phyloP scores from a whole-genome alignment of 192 early-diverging fungal genomes.

The Pilobolus umbonatus region DNA sequence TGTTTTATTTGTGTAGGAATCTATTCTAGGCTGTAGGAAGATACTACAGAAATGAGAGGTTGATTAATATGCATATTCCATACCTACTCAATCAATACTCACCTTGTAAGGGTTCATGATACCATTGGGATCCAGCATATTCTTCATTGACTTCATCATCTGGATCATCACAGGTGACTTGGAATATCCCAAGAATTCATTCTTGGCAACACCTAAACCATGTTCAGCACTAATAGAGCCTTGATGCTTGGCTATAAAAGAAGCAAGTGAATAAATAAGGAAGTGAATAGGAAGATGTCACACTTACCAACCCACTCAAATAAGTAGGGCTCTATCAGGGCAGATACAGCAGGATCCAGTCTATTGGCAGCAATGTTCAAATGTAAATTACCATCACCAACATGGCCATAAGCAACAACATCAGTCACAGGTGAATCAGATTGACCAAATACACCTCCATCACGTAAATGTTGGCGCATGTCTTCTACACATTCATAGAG shows the following conservation, averaged over 20 bases:
- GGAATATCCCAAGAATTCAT: conserved; percentile 71
- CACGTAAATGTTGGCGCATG: conserved; percentile 62
- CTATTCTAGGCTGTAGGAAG: conserved; percentile 3
- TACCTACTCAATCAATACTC: neutral
- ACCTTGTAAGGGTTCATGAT: conserved; percentile 90
- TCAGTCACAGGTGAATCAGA: conserved; percentile 53
- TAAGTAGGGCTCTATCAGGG: conserved; percentile 85
- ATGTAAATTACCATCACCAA: conserved; percentile 98
- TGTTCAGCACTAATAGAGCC: conserved; percentile 39
- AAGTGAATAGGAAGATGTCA: neutral
- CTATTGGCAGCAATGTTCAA: conserved; percentile 78
- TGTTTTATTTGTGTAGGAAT: neutral
- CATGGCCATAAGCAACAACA: conserved; percentile 93
- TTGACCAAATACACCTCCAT: conserved; percentile 52
- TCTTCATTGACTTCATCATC: conserved; percentile 84
- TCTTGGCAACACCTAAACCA: conserved; percentile 73
- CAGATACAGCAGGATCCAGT: conserved; percentile 55
- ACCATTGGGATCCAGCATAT: conserved; percentile 85
- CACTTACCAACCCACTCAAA: conserved; percentile 80
- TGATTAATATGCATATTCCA: neutral
- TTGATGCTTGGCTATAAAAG: conserved; percentile 30
- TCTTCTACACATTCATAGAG: conserved; percentile 84
- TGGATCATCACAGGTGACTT: conserved; percentile 78
- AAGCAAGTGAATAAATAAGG: neutral
- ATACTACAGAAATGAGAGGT: neutral